These are phyloP conservation scores for Colletotrichum sp. DNA, from an alignment of 2,329 filamentous ascomycete genomes.

Conservation along the genomic window DNA sequence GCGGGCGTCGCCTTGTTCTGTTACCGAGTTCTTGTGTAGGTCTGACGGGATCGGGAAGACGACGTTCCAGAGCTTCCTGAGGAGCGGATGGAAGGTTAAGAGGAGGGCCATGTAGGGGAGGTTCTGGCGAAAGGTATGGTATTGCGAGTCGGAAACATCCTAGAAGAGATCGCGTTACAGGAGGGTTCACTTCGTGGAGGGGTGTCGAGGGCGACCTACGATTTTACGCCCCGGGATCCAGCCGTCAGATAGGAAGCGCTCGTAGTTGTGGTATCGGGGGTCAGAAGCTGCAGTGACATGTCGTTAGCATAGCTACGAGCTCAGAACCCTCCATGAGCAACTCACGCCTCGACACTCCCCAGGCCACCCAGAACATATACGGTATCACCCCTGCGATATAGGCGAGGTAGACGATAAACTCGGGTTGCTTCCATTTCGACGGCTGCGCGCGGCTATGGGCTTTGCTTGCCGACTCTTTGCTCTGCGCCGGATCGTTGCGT, in stretches of 20 bases:
- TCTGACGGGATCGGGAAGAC: slow-evolving; percentile 43
- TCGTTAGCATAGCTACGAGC: neutral
- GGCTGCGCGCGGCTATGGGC: slow-evolving; percentile 52
- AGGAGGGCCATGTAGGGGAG: slow-evolving; percentile 80
- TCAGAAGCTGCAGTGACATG: slow-evolving; percentile 66
- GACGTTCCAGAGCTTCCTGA: slow-evolving; percentile 73
- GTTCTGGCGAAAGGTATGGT: slow-evolving; percentile 82
- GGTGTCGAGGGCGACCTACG: slow-evolving; percentile 49
- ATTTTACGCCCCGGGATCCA: slow-evolving; percentile 95
- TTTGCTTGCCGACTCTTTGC: slow-evolving; percentile 46
- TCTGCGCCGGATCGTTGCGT: slow-evolving; percentile 38
- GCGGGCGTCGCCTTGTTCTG: slow-evolving; percentile 57
- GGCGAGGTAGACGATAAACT: slow-evolving; percentile 83
- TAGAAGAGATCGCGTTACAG: slow-evolving; percentile 35
- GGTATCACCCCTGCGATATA: slow-evolving; percentile 71
- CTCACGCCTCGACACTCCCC: slow-evolving; percentile 82
- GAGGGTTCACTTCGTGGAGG: slow-evolving; percentile 1
- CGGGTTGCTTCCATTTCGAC: slow-evolving; percentile 82
- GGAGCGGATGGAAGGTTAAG: slow-evolving; percentile 77
- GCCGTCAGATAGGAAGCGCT: slow-evolving; percentile 73
- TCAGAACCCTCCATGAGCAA: slow-evolving; percentile 14
- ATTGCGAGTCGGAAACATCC: slow-evolving; percentile 92
- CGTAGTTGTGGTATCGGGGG: slow-evolving; percentile 78
- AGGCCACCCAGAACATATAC: slow-evolving; percentile 89
- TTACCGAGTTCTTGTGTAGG: slow-evolving; percentile 29